A percentile compares a stretch with the other conserved stretches of the same genome.
Conservation (phyloP, 129 eudicot genomes). For the Saposhnikovia divaricata region DNA sequence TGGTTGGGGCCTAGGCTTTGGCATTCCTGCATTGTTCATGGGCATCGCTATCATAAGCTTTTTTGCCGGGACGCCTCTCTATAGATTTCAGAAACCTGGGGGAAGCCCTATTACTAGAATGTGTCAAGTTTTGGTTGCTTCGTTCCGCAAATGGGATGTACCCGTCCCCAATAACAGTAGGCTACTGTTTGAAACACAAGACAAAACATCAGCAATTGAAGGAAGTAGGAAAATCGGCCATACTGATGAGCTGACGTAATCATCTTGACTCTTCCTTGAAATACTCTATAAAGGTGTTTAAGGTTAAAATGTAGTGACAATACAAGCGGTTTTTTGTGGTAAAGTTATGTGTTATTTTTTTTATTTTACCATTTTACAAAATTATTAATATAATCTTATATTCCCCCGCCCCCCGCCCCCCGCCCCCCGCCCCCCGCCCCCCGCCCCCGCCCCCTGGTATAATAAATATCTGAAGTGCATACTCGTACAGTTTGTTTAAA, state of each 20-base stretch:
- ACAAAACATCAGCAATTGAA: conserved; percentile 51
- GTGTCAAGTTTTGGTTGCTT: conserved; percentile 78
- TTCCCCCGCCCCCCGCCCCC: no score
- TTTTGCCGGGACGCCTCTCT: conserved; percentile 68
- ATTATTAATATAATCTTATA: not conserved
- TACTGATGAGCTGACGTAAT: conserved; percentile 70
- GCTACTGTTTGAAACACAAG: conserved; percentile 64
- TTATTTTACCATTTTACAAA: not conserved
- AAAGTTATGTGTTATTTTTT: not conserved
- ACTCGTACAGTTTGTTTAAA: not conserved
- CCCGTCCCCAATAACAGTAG: conserved; percentile 46
- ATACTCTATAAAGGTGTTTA: not conserved
- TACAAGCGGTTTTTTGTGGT: not conserved
- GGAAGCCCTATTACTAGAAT: conserved; percentile 90
- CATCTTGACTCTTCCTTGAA: not conserved
- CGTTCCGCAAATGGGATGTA: conserved; percentile 45
- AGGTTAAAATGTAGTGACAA: not conserved
- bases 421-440: no score
- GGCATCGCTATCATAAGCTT: conserved; percentile 65
- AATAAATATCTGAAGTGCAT: not conserved
- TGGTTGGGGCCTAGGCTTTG: conserved; percentile 92
- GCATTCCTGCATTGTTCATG: conserved; percentile 79
- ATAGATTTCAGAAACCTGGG: conserved; percentile 82
- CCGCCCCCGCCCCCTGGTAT: not conserved
- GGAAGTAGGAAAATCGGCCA: conserved; percentile 77